phyloP scores from a whole-genome alignment of 345 rosid species.

The Reutealis trisperma region DNA sequence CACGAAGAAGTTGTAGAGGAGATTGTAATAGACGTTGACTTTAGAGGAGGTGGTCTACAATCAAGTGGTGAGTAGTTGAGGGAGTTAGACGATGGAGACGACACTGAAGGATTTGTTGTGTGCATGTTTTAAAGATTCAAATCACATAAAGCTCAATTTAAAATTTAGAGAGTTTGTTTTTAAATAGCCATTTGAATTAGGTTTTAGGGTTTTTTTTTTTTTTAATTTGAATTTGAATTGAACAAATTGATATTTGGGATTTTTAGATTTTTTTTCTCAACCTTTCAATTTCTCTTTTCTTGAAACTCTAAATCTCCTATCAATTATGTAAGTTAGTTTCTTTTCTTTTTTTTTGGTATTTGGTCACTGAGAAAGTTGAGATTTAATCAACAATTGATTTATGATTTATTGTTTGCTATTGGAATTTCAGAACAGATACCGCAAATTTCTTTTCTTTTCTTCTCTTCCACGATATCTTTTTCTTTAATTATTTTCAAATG shows the following conservation, averaged over 20 bases:
- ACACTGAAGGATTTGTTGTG: not conserved
- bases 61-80: conserved; percentile 48
- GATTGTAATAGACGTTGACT: conserved; percentile 57
- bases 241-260: not conserved
- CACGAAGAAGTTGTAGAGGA: conserved; percentile 58
- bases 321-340: conserved; percentile 53
- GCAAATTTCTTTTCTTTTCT: conserved; percentile 30
- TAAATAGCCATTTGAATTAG: not conserved
- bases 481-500: too few species aligned
- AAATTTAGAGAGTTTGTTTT: not conserved
- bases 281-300: conserved; percentile 59
- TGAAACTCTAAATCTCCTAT: conserved; percentile 64
- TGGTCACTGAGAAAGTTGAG: not conserved
- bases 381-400: too few species aligned
- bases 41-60: conserved; percentile 53
- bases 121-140: not conserved
- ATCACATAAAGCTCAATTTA: conserved; percentile 55
- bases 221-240: not conserved
- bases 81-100: conserved; percentile 32
- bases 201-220: not conserved
- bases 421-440: conserved; percentile 48
- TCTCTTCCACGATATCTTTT: too few species aligned
- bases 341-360: not conserved
- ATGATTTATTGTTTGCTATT: not conserved
- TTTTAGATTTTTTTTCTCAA: conserved; percentile 51